Evolutionary conservation across 352 stramenopile species (phyloP).

Genomic region (Phytopythium vexans): DNA sequence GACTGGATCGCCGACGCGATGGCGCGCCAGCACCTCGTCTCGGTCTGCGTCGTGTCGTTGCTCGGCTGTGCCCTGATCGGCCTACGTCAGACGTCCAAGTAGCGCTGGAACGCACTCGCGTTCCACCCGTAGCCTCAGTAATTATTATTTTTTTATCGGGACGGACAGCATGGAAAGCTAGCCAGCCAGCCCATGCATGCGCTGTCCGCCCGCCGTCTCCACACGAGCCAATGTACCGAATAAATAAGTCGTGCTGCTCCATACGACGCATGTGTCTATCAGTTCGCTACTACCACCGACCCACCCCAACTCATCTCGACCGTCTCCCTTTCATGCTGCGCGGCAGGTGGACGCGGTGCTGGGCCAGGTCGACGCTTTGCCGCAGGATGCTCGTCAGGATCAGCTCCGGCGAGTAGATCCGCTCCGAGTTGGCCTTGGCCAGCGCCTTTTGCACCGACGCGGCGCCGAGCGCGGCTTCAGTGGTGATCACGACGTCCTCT

Average conservation of each 20-base stretch:
- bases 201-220: no score
- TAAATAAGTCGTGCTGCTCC: neutral
- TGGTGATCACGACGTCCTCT: conserved; percentile 46
- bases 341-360: conserved; percentile 23
- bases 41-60: conserved; percentile 58
- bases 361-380: conserved; percentile 32
- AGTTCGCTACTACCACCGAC: neutral
- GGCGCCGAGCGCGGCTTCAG: conserved; percentile 21
- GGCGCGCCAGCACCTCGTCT: conserved; percentile 43
- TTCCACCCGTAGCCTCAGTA: neutral
- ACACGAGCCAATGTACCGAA: no score
- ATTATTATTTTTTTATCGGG: conserved; percentile 15
- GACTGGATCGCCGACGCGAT: conserved; percentile 36
- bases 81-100: conserved; percentile 29
- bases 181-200: no score
- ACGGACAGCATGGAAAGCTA: neutral
- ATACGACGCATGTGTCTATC: no score
- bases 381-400: conserved; percentile 42
- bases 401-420: conserved; percentile 42
- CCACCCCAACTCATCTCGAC: neutral
- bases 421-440: conserved; percentile 14
- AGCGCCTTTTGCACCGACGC: conserved; percentile 40
- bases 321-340: neutral
- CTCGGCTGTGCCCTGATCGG: conserved; percentile 38
- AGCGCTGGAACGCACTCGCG: conserved; percentile 1